A percentile compares a stretch with the other conserved stretches of the same genome.
Evolutionary conservation across 495 filamentous ascomycete species (phyloP).

Genomic region (Rhypophila decipiens): DNA sequence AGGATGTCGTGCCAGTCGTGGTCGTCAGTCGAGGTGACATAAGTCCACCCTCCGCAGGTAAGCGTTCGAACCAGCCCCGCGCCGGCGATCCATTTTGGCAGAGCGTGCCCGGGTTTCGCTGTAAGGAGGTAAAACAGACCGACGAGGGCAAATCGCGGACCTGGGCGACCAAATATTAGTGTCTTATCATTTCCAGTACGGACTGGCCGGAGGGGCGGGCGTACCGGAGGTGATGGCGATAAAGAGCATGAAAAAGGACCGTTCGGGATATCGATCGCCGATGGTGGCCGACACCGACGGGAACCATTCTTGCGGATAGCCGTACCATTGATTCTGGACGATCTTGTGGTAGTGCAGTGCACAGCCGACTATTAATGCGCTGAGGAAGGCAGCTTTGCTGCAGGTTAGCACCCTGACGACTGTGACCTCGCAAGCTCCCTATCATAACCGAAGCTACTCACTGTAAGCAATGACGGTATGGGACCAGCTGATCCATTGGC

Average conservation of each 20-base stretch:
- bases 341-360: slow-evolving; percentile 93
- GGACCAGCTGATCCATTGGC: slow-evolving; percentile 84
- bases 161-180: slow-evolving; percentile 29
- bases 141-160: slow-evolving; percentile 87
- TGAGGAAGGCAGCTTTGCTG: slow-evolving; percentile 70
- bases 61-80: slow-evolving; percentile 82
- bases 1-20: slow-evolving; percentile 99
- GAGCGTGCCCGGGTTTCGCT: slow-evolving; percentile 59
- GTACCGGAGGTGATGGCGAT: slow-evolving; percentile 91
- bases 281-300: slow-evolving; percentile 98
- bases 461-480: slow-evolving; percentile 82
- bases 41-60: slow-evolving; percentile 97
- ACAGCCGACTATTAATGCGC: slow-evolving; percentile 79
- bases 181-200: background rate
- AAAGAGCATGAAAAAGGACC: slow-evolving; percentile 93
- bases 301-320: slow-evolving; percentile 98
- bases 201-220: slow-evolving; percentile 45
- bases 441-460: slow-evolving; percentile 29
- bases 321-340: slow-evolving; percentile 93
- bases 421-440: too few species aligned
- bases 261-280: slow-evolving; percentile 94
- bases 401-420: background rate
- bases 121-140: slow-evolving; percentile 90
- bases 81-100: slow-evolving; percentile 77
- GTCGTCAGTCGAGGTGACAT: slow-evolving; percentile 96